Percentiles rank a stretch among this genome's conserved stretches.
Evolutionary conservation across 257 asterid species (phyloP).

Genomic region (Mitragyna speciosa): DNA sequence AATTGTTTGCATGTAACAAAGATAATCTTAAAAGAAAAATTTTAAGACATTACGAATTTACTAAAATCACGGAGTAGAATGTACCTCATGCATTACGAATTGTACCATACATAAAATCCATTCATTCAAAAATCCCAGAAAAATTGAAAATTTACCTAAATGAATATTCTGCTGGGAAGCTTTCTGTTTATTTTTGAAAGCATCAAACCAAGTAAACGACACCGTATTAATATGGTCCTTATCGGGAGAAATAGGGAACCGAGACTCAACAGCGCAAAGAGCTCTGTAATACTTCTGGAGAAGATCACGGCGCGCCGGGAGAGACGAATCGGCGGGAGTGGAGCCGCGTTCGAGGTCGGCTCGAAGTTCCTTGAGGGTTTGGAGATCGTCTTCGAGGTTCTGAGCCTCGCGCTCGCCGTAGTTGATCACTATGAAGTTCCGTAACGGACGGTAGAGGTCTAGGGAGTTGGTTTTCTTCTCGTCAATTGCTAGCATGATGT

Average conservation of each 20-base stretch:
- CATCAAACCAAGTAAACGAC: constrained; percentile 89
- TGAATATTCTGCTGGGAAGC: constrained; percentile 88
- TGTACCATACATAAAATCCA: background rate
- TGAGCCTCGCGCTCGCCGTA: constrained; percentile 94
- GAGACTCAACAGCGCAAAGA: constrained; percentile 90
- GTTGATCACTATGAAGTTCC: constrained; percentile 71
- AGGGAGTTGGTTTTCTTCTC: constrained; percentile 82
- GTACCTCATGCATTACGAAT: background rate
- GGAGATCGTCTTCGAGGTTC: constrained; percentile 82
- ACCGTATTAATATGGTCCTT: constrained; percentile 77
- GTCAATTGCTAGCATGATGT: constrained; percentile 77
- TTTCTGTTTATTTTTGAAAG: constrained; percentile 73
- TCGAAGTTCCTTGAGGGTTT: constrained; percentile 71
- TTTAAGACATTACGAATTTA: too few relatives aligned
- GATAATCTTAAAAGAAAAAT: too few relatives aligned
- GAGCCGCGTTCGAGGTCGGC: constrained; percentile 65
- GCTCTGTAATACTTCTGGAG: constrained; percentile 85
- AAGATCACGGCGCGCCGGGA: constrained; percentile 82
- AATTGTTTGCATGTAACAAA: too few relatives aligned
- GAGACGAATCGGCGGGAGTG: constrained; percentile 46
- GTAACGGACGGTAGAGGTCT: constrained; percentile 85
- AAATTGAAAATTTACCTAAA: constrained; percentile 47
- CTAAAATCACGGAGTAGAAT: background rate
- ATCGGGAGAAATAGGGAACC: constrained; percentile 91
- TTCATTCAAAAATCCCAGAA: background rate